Evolutionary conservation across 2,329 filamentous ascomycete species (phyloP).

Genomic region (Penicillium vulpinum): DNA sequence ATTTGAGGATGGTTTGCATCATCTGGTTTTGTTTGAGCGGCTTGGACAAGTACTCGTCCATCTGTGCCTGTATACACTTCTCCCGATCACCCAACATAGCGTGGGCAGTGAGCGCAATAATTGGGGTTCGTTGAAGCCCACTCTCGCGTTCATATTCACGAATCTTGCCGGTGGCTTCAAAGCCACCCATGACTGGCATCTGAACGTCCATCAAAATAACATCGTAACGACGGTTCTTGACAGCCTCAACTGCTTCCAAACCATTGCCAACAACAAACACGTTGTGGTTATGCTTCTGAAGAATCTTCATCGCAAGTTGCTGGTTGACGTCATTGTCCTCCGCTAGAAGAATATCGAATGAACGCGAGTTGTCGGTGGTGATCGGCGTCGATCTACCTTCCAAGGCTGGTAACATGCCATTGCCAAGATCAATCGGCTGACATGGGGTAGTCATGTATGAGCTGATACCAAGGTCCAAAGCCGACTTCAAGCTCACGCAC

Average conservation of each 20-base stretch:
- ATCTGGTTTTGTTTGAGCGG: slow-evolving; percentile 95
- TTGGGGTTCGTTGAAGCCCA: slow-evolving; percentile 79
- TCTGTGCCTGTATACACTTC: slow-evolving; percentile 97
- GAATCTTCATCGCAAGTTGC: slow-evolving; percentile 89
- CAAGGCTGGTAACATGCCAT: slow-evolving; percentile 91
- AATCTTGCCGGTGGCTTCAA: slow-evolving; percentile 95
- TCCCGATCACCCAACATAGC: slow-evolving; percentile 98
- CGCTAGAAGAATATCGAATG: slow-evolving; percentile 90
- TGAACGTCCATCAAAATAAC: slow-evolving; percentile 99
- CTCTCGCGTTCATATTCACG: slow-evolving; percentile 87
- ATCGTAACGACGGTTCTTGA: slow-evolving; percentile 90
- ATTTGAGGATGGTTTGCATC: slow-evolving; percentile 96
- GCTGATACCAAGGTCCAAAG: slow-evolving; percentile 92
- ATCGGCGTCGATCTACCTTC: slow-evolving; percentile 91
- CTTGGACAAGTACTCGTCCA: slow-evolving; percentile 98
- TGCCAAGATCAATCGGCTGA: slow-evolving; percentile 87
- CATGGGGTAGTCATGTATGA: slow-evolving; percentile 99
- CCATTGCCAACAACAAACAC: slow-evolving; percentile 84
- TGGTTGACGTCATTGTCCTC: slow-evolving; percentile 99
- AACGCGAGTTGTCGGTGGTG: slow-evolving; percentile 89
- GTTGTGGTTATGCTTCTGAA: slow-evolving; percentile 86
- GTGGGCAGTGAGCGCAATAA: slow-evolving; percentile 94
- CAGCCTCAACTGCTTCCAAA: slow-evolving; percentile 85
- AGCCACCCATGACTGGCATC: slow-evolving; percentile 99
- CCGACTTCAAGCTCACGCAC: slow-evolving; percentile 88